Evolutionary conservation across 768 basidiomycete species (phyloP).

Genomic region (Tylopilus cervinicoccineus): DNA sequence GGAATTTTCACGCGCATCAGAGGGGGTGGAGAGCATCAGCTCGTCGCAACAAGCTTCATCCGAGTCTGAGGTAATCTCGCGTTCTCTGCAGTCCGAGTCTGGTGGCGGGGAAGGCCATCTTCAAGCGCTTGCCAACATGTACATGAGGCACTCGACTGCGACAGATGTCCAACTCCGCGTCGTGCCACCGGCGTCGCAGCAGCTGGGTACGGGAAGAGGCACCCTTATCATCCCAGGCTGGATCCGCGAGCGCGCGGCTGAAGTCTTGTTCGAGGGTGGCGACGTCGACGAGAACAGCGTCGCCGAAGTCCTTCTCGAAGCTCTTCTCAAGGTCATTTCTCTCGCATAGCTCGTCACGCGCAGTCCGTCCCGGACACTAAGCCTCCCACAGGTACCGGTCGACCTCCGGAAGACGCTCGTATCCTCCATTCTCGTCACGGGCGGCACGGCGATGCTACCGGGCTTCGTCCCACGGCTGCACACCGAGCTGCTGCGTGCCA

Average conservation of each 20-base stretch:
- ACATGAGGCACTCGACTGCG: slow-evolving; percentile 73
- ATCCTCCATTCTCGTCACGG: slow-evolving; percentile 79
- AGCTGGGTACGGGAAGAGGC: slow-evolving; percentile 67
- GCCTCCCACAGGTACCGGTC: slow-evolving; percentile 64
- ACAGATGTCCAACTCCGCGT: slow-evolving; percentile 70
- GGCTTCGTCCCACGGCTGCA: slow-evolving; percentile 92
- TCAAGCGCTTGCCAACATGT: slow-evolving; percentile 66
- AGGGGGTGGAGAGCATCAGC: slow-evolving; percentile 43
- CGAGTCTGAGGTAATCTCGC: slow-evolving; percentile 53
- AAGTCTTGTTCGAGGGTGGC: slow-evolving; percentile 86
- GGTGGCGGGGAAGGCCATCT: slow-evolving; percentile 31
- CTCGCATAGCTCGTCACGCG: not conserved
- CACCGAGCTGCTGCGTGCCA: slow-evolving; percentile 62
- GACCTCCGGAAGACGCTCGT: slow-evolving; percentile 85
- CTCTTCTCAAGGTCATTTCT: slow-evolving; percentile 65
- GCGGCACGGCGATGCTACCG: slow-evolving; percentile 89
- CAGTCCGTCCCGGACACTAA: not conserved
- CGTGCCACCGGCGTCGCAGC: slow-evolving; percentile 60
- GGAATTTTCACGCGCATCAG: slow-evolving; percentile 53
- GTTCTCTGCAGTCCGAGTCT: slow-evolving; percentile 32
- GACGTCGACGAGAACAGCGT: slow-evolving; percentile 86
- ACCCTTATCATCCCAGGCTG: slow-evolving; percentile 89
- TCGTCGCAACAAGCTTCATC: slow-evolving; percentile 48
- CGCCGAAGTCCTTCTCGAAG: slow-evolving; percentile 76
- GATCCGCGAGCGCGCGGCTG: slow-evolving; percentile 89